Conservation (phyloP, 2,329 filamentous ascomycete species). For the Diplodia scrobiculata region DNA sequence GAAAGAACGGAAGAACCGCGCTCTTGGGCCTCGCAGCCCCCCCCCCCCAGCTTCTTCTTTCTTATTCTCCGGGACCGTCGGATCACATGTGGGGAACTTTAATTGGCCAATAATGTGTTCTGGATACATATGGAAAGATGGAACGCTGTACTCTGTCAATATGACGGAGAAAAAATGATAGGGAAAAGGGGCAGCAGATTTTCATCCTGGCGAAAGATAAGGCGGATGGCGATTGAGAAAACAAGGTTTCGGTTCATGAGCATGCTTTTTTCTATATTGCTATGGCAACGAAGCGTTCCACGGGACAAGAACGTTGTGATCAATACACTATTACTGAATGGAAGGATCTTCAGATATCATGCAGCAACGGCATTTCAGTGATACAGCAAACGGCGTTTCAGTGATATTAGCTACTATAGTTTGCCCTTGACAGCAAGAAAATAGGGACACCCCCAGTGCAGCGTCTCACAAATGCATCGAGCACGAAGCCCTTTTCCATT, state of each 20-base stretch:
- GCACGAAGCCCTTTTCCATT: neutral
- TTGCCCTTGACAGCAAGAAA: neutral
- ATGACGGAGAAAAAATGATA: no score
- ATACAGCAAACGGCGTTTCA: neutral
- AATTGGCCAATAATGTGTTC: no score
- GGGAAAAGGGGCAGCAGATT: no score
- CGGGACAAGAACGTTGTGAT: neutral
- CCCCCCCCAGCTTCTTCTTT: neutral
- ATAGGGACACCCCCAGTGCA: neutral
- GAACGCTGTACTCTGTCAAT: no score
- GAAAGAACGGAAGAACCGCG: neutral
- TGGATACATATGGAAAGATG: no score
- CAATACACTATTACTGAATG: neutral
- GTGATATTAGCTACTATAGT: neutral
- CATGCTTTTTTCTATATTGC: neutral
- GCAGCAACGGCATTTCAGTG: no score
- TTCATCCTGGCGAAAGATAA: no score
- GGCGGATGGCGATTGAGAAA: no score
- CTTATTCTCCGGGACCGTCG: no score
- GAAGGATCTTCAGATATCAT: neutral
- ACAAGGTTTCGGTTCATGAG: neutral
- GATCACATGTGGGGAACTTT: no score
- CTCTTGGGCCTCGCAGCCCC: neutral
- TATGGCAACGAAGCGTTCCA: neutral
- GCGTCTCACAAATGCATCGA: neutral